phyloP scores from a whole-genome alignment of 257 asterid species.

The Solanum habrochaites region DNA sequence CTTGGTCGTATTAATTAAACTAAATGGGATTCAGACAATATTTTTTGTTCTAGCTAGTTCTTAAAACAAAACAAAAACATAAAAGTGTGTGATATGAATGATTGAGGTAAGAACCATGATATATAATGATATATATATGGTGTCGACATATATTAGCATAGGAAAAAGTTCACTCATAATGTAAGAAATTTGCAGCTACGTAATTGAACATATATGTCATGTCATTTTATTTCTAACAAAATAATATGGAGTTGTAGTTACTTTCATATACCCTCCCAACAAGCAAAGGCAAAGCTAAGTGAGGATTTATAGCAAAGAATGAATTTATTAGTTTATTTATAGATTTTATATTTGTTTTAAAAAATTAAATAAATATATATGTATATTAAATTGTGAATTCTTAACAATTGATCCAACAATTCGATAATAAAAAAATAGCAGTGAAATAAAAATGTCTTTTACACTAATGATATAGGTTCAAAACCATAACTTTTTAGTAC shows the following conservation, averaged over 20 bases:
- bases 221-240: no score
- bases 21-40: not conserved
- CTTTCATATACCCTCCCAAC: not conserved
- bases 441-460: no score
- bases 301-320: fast-evolving
- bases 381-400: no score
- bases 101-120: not conserved
- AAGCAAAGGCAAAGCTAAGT: no score
- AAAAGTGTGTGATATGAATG: not conserved
- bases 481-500: no score
- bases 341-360: no score
- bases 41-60: not conserved
- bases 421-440: fast-evolving
- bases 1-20: not conserved
- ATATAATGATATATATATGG: not conserved
- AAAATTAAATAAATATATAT: no score
- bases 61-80: not conserved
- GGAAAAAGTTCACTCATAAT: not conserved
- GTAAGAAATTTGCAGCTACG: not conserved
- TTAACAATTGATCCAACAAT: no score
- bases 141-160: not conserved
- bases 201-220: not conserved
- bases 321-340: no score
- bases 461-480: no score
- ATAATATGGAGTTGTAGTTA: no score